Percentiles rank a stretch among this genome's conserved stretches.
Conservation (phyloP, 2,329 filamentous ascomycete species). For the Fusarium oligoseptatum region DNA sequence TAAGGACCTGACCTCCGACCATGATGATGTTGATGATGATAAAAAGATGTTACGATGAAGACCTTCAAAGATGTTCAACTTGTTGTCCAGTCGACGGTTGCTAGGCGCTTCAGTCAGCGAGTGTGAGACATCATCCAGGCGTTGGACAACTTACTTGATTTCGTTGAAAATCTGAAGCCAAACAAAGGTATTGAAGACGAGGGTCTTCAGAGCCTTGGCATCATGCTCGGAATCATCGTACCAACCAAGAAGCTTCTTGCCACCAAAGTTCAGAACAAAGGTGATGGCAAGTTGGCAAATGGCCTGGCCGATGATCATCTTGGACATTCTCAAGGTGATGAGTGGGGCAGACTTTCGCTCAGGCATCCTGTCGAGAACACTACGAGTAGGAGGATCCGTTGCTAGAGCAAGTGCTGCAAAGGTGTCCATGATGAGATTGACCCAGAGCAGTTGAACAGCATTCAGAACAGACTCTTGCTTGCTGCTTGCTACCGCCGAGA, state of each 20-base stretch:
- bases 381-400: slow-evolving; percentile 71
- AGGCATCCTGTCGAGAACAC: slow-evolving; percentile 68
- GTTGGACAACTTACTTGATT: slow-evolving; percentile 66
- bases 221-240: slow-evolving; percentile 49
- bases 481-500: slow-evolving; percentile 67
- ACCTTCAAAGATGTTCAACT: slow-evolving; percentile 89
- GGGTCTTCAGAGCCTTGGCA: slow-evolving; percentile 63
- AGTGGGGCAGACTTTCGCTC: slow-evolving; percentile 76
- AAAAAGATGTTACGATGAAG: slow-evolving; percentile 86
- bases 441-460: slow-evolving; percentile 72
- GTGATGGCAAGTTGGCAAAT: slow-evolving; percentile 71
- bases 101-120: slow-evolving; percentile 73
- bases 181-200: slow-evolving; percentile 78
- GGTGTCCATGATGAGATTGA: slow-evolving; percentile 75
- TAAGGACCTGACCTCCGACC: slow-evolving; percentile 86
- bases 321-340: slow-evolving; percentile 77
- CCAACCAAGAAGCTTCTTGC: slow-evolving; percentile 63
- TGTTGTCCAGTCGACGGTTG: slow-evolving; percentile 81
- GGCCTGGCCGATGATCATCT: slow-evolving; percentile 74
- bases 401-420: slow-evolving; percentile 74
- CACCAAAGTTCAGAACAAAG: slow-evolving; percentile 72
- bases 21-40: slow-evolving; percentile 84
- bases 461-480: slow-evolving; percentile 67
- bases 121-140: slow-evolving; percentile 68
- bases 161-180: slow-evolving; percentile 82